Conservation (phyloP, 2,329 filamentous ascomycete species). For the Malbranchea zuffiana region DNA sequence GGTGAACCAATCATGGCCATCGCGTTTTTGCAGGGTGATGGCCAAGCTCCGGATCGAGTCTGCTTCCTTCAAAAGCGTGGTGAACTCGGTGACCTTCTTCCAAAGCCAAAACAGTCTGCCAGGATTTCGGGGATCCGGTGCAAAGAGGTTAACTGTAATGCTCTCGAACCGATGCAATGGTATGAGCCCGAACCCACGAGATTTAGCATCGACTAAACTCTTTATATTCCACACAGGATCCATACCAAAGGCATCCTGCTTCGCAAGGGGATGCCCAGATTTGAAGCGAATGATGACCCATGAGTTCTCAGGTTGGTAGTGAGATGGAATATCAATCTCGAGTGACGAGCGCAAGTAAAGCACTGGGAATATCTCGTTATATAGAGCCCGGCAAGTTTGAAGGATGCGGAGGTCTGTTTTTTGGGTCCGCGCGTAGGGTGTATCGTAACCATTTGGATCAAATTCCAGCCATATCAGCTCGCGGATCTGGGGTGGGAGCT, state of each 20-base stretch:
- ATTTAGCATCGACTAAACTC: background rate
- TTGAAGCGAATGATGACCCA: background rate
- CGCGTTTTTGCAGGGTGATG: slow-evolving; percentile 3
- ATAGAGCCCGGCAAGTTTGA: slow-evolving; percentile 2
- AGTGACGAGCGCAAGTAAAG: slow-evolving; percentile 5
- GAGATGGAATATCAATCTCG: background rate
- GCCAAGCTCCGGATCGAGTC: background rate
- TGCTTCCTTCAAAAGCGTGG: slow-evolving; percentile 1
- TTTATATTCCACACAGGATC: background rate
- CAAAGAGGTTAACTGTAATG: slow-evolving; percentile 7
- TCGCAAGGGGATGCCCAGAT: no score
- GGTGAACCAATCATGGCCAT: background rate
- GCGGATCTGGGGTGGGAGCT: slow-evolving; percentile 11
- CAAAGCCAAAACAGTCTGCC: slow-evolving; percentile 2
- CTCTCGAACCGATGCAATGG: slow-evolving; percentile 5
- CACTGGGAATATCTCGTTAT: slow-evolving; percentile 6
- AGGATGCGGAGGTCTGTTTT: slow-evolving; percentile 10
- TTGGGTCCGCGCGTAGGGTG: slow-evolving; percentile 19
- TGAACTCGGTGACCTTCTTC: slow-evolving; percentile 1
- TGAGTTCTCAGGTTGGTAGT: background rate
- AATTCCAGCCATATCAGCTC: slow-evolving; percentile 10
- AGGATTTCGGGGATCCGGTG: slow-evolving; percentile 4
- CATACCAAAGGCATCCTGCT: no score
- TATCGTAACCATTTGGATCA: slow-evolving; percentile 1
- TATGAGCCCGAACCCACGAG: slow-evolving; percentile 5